Conservation (phyloP, 441 rosid genomes). For the Melastoma candidum region DNA sequence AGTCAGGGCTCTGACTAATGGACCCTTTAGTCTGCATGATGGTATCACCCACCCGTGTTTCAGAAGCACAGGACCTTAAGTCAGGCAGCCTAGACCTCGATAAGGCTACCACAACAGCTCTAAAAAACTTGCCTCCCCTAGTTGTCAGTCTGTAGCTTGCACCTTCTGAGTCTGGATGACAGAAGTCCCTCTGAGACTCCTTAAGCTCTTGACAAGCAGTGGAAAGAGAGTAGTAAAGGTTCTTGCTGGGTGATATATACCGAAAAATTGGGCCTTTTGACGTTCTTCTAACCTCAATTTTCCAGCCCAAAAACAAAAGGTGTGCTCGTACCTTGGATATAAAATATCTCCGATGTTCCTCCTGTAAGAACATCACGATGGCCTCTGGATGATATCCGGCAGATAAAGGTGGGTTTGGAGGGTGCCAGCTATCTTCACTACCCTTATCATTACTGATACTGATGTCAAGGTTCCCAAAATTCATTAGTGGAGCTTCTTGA, state of each 20-base stretch:
- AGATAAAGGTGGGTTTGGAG: too few relatives aligned
- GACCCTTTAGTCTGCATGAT: too few relatives aligned
- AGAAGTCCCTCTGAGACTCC: not conserved
- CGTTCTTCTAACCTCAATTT: conserved; percentile 10
- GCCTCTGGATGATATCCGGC: too few relatives aligned
- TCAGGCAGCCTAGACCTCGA: too few relatives aligned
- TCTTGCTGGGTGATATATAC: conserved; percentile 20
- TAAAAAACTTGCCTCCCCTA: not conserved
- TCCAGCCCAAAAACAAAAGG: conserved; percentile 21
- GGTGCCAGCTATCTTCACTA: too few relatives aligned
- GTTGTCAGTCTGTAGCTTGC: not conserved
- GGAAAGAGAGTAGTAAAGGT: conserved; percentile 19
- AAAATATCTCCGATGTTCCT: too few relatives aligned
- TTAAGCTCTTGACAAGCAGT: conserved; percentile 15
- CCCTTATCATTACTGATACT: too few relatives aligned
- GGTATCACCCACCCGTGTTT: too few relatives aligned
- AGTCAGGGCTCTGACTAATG: not conserved
- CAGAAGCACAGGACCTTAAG: too few relatives aligned
- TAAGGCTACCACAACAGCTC: not conserved
- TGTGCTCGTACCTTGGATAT: conserved; percentile 12
- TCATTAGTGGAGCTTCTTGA: too few relatives aligned
- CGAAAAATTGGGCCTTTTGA: conserved; percentile 8
- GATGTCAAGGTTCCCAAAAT: too few relatives aligned
- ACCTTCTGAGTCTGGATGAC: not conserved
- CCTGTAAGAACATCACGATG: too few relatives aligned